Percentiles rank a stretch among this genome's conserved stretches.
These are phyloP conservation scores for Tephrocybe sp. DNA, from an alignment of 768 basidiomycete genomes.

Conservation along the genomic window DNA sequence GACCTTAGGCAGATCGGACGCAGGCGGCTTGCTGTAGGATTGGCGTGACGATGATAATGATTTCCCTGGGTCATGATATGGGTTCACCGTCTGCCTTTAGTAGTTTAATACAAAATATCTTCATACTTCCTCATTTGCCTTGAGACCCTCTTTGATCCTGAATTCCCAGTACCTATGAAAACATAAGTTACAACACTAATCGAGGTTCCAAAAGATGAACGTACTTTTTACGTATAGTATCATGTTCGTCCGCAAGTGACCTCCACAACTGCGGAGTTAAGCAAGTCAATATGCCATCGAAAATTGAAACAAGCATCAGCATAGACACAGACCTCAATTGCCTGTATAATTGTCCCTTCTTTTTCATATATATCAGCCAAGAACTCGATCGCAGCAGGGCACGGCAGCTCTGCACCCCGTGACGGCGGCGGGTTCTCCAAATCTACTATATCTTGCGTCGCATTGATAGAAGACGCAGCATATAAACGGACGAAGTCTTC, in stretches of 20 bases:
- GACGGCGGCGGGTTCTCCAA: conserved; percentile 73
- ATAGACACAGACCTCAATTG: conserved; percentile 39
- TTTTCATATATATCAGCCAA: conserved; percentile 73
- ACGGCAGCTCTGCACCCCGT: conserved; percentile 67
- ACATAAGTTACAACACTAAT: background rate
- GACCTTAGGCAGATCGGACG: too few species aligned
- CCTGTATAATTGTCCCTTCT: conserved; percentile 45
- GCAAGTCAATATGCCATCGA: background rate
- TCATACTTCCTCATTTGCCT: conserved; percentile 11
- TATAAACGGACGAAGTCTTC: conserved; percentile 66
- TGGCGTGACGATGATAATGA: too few species aligned
- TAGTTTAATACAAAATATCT: background rate
- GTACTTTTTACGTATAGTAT: conserved; percentile 76
- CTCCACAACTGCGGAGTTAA: conserved; percentile 58
- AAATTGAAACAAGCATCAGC: background rate
- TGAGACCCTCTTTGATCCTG: conserved; percentile 54
- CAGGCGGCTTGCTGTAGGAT: too few species aligned
- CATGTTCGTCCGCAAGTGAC: conserved; percentile 63
- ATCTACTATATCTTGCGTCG: conserved; percentile 50
- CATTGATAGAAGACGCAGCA: conserved; percentile 31
- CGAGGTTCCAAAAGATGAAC: conserved; percentile 10
- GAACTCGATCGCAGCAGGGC: conserved; percentile 79
- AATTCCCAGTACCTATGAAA: conserved; percentile 70
- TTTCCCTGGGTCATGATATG: too few species aligned
- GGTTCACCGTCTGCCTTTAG: too few species aligned